Evolutionary conservation across 768 basidiomycete species (phyloP), one percentile per base, ranked within the genome.

Genomic region (Kwoniella sp.): DNA sequence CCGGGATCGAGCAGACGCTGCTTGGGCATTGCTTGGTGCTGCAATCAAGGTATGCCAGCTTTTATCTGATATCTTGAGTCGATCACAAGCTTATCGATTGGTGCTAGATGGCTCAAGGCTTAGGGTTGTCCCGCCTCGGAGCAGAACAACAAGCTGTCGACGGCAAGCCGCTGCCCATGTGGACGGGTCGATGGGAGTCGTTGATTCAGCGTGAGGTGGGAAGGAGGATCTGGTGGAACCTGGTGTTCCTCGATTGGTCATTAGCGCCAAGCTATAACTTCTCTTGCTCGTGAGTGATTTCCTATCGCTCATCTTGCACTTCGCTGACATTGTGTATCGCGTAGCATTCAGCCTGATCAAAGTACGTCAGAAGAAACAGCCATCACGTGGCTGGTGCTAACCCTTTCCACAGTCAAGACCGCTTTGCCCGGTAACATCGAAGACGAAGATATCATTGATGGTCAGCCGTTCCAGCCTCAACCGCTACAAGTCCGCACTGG

Each of bases 191-290:
- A 25, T 76, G 73, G 73, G 69, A 73, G 38, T 64, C 59, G 29
- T 48, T 75, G n/a, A 66, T 74, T 41, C 67, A 73, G 39, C 60
- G 74, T 12, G 75, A 76, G 51, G 68, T 72, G 19, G 75, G 70
- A 0, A 44, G 75, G 14, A 55, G 73, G 36, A 57, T 73, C 0
- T 76, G 73, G 73, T 74, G 75, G 73, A 73, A 73, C 48, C 46
- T 73, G 12, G 72, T 73, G 2, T 75, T 70, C 53, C 53, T 75
- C 10, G 74, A 75, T 61, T 75, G 74, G 74, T 61, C 65, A 33
- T 50, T 74, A 9, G 70, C 74, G 0, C 70, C 71, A 5, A 69
- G 64, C 14, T 76, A 74, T 48, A 67, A 70, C 33, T 73, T 67
- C 39, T 63, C 61, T 14, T 67, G 62, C 49, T 27, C 45, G 56